phyloP scores from a whole-genome alignment of 179 eudicot species.

The Pouteria campechiana region DNA sequence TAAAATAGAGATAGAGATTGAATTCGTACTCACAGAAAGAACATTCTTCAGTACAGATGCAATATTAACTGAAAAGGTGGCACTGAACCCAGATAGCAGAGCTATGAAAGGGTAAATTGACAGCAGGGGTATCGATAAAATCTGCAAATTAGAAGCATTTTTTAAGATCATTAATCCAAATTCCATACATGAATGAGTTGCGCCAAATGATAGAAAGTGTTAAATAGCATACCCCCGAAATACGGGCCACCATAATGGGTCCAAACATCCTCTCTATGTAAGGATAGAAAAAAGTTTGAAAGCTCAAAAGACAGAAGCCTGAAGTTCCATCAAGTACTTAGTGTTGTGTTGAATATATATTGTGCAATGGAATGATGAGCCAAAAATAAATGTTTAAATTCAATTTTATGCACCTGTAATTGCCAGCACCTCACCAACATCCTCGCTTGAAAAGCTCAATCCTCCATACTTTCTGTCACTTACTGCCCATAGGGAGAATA shows the following conservation, averaged over 20 bases:
- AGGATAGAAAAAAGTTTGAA: conserved; percentile 41
- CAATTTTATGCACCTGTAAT: conserved; percentile 31
- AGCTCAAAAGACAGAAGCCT: conserved; percentile 44
- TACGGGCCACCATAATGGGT: conserved; percentile 35
- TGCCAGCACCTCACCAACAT: conserved; percentile 58
- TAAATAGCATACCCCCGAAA: too few relatives aligned
- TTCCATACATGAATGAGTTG: neutral
- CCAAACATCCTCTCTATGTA: conserved; percentile 34
- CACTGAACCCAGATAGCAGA: conserved; percentile 12
- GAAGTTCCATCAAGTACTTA: too few relatives aligned
- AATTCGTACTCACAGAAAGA: conserved; percentile 8
- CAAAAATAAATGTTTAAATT: neutral
- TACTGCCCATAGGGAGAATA: conserved; percentile 64
- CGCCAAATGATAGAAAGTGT: neutral
- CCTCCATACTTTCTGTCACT: conserved; percentile 41
- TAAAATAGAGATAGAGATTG: neutral
- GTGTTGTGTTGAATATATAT: too few relatives aligned
- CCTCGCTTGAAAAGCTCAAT: conserved; percentile 29
- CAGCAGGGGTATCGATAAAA: conserved; percentile 10
- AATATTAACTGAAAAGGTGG: conserved; percentile 7
- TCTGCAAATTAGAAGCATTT: conserved; percentile 3
- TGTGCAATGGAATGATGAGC: neutral
- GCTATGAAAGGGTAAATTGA: conserved; percentile 13
- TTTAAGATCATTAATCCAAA: neutral
- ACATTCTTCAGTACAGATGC: conserved; percentile 8